A percentile compares a stretch with the other conserved stretches of the same genome.
Evolutionary conservation across 2,329 filamentous ascomycete genomes (phyloP).

Genomic region (Zymoseptoria passerinii): DNA sequence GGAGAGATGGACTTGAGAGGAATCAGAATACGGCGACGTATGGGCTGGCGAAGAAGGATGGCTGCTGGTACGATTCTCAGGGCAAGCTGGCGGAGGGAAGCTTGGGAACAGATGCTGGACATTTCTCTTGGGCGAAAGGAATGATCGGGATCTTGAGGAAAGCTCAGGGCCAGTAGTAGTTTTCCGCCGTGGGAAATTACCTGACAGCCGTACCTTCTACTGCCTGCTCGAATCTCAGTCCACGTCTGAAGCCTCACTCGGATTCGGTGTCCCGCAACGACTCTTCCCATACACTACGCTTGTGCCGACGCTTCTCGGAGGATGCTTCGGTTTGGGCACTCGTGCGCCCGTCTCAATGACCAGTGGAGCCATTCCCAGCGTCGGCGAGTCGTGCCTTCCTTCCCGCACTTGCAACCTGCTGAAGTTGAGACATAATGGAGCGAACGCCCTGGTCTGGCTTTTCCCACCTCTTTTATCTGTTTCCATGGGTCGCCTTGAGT

Average conservation of each 20-base stretch:
- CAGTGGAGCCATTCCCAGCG: neutral
- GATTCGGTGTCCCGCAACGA: neutral
- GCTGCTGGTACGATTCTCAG: slow-evolving; percentile 51
- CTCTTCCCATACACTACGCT: neutral
- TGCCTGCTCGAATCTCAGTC: neutral
- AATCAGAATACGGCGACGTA: slow-evolving; percentile 61
- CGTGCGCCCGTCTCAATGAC: neutral
- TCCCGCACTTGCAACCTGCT: neutral
- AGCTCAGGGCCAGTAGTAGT: slow-evolving; percentile 9
- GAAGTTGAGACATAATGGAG: neutral
- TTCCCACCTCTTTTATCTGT: neutral
- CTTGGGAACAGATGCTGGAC: slow-evolving; percentile 34
- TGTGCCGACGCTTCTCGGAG: neutral
- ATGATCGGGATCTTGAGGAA: slow-evolving; percentile 15
- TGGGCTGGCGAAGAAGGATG: slow-evolving; percentile 49
- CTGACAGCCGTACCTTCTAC: no score
- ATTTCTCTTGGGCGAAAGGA: slow-evolving; percentile 16
- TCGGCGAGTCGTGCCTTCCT: neutral
- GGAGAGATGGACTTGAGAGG: slow-evolving; percentile 53
- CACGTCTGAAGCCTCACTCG: neutral
- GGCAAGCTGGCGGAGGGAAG: slow-evolving; percentile 35
- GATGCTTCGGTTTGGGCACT: neutral
- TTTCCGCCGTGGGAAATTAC: no score
- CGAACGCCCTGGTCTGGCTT: neutral
- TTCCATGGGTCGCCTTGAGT: neutral